These are phyloP conservation scores for Aspergillus sp. DNA, from an alignment of 2,329 filamentous ascomycete genomes.

Conservation along the genomic window DNA sequence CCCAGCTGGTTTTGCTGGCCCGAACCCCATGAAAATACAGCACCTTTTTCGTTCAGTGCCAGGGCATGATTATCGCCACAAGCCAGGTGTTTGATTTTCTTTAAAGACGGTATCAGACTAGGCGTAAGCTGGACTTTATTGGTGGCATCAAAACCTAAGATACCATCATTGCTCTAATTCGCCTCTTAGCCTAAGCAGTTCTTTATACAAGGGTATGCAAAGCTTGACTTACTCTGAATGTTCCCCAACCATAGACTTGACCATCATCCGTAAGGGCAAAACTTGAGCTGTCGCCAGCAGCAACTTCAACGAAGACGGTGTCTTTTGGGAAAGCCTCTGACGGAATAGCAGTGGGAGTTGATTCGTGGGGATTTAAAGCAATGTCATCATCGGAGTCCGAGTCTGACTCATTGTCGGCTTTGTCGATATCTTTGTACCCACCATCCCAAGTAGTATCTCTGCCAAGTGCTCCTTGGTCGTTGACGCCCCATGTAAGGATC, in stretches of 20 bases:
- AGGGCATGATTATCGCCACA: conserved; percentile 61
- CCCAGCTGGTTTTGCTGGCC: conserved; percentile 71
- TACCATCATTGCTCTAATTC: conserved; percentile 62
- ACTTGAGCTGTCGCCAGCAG: conserved; percentile 61
- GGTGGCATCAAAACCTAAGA: conserved; percentile 58
- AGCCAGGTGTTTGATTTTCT: conserved; percentile 57
- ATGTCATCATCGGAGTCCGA: conserved; percentile 48
- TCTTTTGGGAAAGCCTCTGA: conserved; percentile 53
- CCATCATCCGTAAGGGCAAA: conserved; percentile 64
- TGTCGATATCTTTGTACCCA: conserved; percentile 57
- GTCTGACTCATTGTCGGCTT: conserved; percentile 43
- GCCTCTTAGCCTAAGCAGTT: conserved; percentile 8
- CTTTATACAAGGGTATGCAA: conserved; percentile 9
- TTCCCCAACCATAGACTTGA: conserved; percentile 64
- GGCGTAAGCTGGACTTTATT: conserved; percentile 50
- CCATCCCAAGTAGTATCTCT: conserved; percentile 71
- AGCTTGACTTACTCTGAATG: conserved; percentile 54
- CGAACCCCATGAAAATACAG: conserved; percentile 66
- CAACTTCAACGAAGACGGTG: conserved; percentile 59
- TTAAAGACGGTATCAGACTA: conserved; percentile 53
- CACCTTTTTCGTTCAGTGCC: conserved; percentile 59
- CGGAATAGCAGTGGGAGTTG: conserved; percentile 56
- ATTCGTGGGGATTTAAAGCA: conserved; percentile 60
- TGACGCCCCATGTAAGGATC: conserved; percentile 84
- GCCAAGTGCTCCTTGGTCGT: conserved; percentile 79